phyloP scores from a whole-genome alignment of 768 basidiomycete species.

The Panus rudis region DNA sequence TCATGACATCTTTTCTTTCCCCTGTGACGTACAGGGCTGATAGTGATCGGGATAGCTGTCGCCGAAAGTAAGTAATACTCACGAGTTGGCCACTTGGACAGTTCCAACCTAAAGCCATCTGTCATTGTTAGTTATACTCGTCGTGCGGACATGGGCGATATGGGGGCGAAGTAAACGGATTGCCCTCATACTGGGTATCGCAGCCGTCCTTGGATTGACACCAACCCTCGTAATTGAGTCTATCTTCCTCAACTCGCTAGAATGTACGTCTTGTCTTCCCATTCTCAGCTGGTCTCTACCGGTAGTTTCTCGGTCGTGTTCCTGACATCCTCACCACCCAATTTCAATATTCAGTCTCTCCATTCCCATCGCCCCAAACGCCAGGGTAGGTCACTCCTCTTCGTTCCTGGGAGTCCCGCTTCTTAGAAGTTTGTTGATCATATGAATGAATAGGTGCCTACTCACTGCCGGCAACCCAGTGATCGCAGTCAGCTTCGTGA shows the following conservation, averaged over 20 bases:
- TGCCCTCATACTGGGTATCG: background rate
- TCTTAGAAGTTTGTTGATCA: background rate
- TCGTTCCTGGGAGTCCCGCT: background rate
- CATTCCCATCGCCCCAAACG: background rate
- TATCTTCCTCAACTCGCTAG: background rate
- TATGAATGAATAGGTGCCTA: background rate
- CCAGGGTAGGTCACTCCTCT: background rate
- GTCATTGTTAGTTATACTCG: constrained; percentile 1
- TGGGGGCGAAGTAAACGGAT: background rate
- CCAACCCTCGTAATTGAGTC: background rate
- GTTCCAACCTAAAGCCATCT: background rate
- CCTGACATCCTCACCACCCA: too few relatives aligned
- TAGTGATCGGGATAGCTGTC: constrained; percentile 1
- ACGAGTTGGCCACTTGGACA: background rate
- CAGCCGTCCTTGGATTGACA: background rate
- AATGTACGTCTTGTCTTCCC: background rate
- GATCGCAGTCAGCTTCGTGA: constrained; percentile 1
- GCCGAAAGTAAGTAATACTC: constrained; percentile 1
- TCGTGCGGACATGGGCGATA: constrained; percentile 4
- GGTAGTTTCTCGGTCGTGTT: too few relatives aligned
- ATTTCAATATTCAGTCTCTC: background rate
- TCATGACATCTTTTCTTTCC: too few relatives aligned
- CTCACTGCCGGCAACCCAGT: background rate
- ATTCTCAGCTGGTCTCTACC: too few relatives aligned
- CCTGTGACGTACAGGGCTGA: background rate